A percentile compares a stretch with the other conserved stretches of the same genome.
Conservation (phyloP, 2,329 filamentous ascomycete genomes). For the Tolypocladium ovalisporum region DNA sequence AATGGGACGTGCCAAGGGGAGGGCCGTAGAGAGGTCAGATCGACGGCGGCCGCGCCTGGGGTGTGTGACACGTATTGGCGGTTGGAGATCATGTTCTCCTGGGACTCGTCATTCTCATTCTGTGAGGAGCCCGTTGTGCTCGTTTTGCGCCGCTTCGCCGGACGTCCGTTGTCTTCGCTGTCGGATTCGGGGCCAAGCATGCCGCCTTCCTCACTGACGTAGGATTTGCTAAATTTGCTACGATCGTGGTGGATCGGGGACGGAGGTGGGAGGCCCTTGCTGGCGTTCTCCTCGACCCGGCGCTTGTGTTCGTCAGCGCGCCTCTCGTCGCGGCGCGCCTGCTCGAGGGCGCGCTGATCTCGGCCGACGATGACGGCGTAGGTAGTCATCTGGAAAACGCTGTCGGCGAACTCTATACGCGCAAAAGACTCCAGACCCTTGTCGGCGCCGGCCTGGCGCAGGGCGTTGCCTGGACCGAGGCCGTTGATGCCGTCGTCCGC, state of each 20-base stretch:
- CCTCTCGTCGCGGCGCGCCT: slow-evolving; percentile 41
- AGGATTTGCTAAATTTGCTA: slow-evolving; percentile 50
- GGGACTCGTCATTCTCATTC: slow-evolving; percentile 30
- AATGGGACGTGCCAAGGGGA: slow-evolving; percentile 53
- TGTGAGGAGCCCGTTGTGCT: slow-evolving; percentile 31
- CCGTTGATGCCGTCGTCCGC: slow-evolving; percentile 19
- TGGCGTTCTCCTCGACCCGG: slow-evolving; percentile 33
- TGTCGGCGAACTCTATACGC: slow-evolving; percentile 60
- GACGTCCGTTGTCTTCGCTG: slow-evolving; percentile 36
- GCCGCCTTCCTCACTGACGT: slow-evolving; percentile 59
- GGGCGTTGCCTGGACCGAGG: slow-evolving; percentile 17
- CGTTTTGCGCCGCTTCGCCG: slow-evolving; percentile 35
- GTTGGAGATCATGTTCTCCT: slow-evolving; percentile 41
- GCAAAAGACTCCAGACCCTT: slow-evolving; percentile 45
- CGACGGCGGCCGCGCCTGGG: slow-evolving; percentile 46
- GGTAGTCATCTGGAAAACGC: slow-evolving; percentile 69
- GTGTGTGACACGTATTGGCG: slow-evolving; percentile 51
- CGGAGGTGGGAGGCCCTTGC: slow-evolving; percentile 37
- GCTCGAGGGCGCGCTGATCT: slow-evolving; percentile 49
- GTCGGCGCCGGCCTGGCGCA: slow-evolving; percentile 21
- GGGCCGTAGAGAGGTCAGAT: slow-evolving; percentile 48
- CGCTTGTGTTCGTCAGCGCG: slow-evolving; percentile 33
- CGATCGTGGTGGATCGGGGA: slow-evolving; percentile 38
- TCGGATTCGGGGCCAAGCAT: slow-evolving; percentile 55
- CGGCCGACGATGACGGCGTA: slow-evolving; percentile 62